phyloP scores from a whole-genome alignment of 495 filamentous ascomycete genomes.

The Penicillium egyptiacum region DNA sequence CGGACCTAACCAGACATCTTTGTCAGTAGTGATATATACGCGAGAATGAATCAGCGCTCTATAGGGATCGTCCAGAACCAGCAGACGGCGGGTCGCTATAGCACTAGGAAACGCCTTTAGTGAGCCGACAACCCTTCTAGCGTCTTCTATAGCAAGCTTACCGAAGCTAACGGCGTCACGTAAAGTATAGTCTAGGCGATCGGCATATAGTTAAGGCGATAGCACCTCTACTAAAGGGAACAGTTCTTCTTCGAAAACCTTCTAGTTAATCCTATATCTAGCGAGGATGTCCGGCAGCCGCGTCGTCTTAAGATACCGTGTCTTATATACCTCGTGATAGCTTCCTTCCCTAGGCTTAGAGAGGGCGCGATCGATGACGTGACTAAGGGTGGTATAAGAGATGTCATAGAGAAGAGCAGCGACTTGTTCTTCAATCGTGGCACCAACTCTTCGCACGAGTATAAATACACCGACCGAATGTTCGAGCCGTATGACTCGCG shows the following conservation, averaged over 20 bases:
- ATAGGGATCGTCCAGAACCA: constrained; percentile 34
- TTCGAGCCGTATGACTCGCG: constrained; percentile 41
- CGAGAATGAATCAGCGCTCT: constrained; percentile 33
- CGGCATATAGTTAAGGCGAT: constrained; percentile 44
- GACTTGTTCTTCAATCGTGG: constrained; percentile 40
- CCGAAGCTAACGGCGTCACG: constrained; percentile 39
- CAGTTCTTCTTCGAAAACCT: constrained; percentile 39
- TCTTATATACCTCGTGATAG: constrained; percentile 46
- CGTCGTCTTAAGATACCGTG: constrained; percentile 38
- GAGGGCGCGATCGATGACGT: constrained; percentile 43
- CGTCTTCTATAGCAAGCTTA: constrained; percentile 32
- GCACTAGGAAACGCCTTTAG: constrained; percentile 34
- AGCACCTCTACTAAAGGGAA: constrained; percentile 44
- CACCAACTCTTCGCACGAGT: constrained; percentile 42
- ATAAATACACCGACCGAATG: constrained; percentile 47
- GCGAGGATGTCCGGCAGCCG: constrained; percentile 35
- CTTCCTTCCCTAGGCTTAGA: constrained; percentile 42
- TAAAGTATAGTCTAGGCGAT: constrained; percentile 45
- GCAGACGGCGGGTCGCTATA: constrained; percentile 27
- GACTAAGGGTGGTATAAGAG: constrained; percentile 44
- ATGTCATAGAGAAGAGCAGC: constrained; percentile 47
- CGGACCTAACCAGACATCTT: constrained; percentile 39
- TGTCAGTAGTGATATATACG: constrained; percentile 36
- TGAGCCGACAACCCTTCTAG: constrained; percentile 22
- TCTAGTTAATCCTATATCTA: constrained; percentile 30